Evolutionary conservation across 805 yeast genomes (phyloP), one percentile per base, ranked within the genome.

Genomic region (Yamadazyma sp.): DNA sequence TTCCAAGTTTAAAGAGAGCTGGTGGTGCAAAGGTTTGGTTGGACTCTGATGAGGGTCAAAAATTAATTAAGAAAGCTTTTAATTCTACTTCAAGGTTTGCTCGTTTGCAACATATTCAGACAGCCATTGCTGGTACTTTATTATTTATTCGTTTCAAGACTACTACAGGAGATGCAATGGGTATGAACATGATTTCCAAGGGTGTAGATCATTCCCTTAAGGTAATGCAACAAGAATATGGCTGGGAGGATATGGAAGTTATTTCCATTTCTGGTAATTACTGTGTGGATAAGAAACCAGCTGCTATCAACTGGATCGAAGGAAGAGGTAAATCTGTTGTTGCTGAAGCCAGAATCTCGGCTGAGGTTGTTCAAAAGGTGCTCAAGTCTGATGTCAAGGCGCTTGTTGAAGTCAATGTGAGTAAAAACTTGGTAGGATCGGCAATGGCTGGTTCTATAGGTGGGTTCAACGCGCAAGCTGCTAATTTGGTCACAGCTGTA

Each of bases 141-240:
- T 71, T 93, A 52, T 93, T 78, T 55, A 83, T 93, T 52, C 80
- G 99, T 56, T 93, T 93, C 72, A 80, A 90, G 60, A 95, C 99
- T n/a, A 89, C 96, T 26, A 93, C 99, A 13, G 99, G 99, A 63
- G 99, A 93, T 70, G 99, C 99, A 13, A 93, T 93, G 99, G 99
- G 99, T 48, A 93, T 93, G 99, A 93, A 93, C 62, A 93, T 93
- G 99, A 93, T 93, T 45, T 91, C 98, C 19, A 93, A 93, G 67
- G 99, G 99, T 62, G 96, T 89, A 31, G 99, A 93, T 59, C 74
- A 71, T 59, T 78, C 96, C 1, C 75, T 93, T 55, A 80, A 81
- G 45, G 79, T 75, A 59, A 88, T 93, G 96, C 78, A 76, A 28
- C 85, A 83, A 53, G 90, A 83, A 52, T 82, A 82, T 59, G 98